phyloP scores from a whole-genome alignment of 2,329 filamentous ascomycete genomes.

The Ceratocystis albifundus region DNA sequence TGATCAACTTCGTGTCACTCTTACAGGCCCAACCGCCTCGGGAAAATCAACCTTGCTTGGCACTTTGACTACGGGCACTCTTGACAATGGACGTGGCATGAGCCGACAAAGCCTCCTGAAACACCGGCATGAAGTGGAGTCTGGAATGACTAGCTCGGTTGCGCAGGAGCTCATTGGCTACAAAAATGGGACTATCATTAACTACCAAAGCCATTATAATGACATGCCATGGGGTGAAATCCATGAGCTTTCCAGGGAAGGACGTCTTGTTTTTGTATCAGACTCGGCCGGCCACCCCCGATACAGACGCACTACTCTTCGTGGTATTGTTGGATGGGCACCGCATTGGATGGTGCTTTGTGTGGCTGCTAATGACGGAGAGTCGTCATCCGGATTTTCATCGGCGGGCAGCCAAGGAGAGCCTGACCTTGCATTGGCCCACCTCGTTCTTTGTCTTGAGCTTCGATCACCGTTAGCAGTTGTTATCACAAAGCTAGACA shows the following conservation, averaged over 20 bases:
- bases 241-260: conserved; percentile 62
- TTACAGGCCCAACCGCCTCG: conserved; percentile 79
- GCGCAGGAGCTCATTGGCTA: conserved; percentile 92
- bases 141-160: conserved; percentile 86
- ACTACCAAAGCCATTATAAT: conserved; percentile 67
- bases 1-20: conserved; percentile 71
- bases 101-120: conserved; percentile 79
- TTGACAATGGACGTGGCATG: conserved; percentile 87
- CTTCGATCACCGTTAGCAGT: conserved; percentile 67
- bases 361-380: conserved; percentile 65
- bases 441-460: conserved; percentile 75
- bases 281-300: conserved; percentile 87
- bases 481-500: conserved; percentile 80
- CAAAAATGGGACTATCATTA: conserved; percentile 50
- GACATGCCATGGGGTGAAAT: conserved; percentile 92
- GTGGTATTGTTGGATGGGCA: conserved; percentile 87
- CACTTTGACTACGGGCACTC: conserved; percentile 70
- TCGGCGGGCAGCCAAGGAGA: conserved; percentile 15
- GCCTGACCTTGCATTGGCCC: conserved; percentile 62
- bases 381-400: conserved; percentile 29
- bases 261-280: conserved; percentile 73
- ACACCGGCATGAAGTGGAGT: conserved; percentile 84
- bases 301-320: conserved; percentile 77
- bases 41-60: conserved; percentile 89
- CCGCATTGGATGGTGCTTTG: conserved; percentile 90